Evolutionary conservation across 139 green algal genomes (phyloP), one percentile per base, ranked within the genome.

Genomic region (Tetradesmus lagerheimii): DNA sequence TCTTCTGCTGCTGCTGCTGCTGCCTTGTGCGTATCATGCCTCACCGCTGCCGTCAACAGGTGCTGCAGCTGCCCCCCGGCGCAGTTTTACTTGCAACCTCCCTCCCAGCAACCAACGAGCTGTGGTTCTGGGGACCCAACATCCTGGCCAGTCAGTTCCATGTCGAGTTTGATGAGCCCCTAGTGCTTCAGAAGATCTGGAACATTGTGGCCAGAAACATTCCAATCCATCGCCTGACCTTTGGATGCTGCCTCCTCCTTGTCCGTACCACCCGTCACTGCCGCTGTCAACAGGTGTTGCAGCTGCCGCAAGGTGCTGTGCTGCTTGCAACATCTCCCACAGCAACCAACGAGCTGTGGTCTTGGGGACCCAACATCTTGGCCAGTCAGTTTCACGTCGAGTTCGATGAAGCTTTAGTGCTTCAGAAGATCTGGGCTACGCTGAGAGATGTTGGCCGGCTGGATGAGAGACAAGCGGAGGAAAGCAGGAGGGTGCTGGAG

Each of bases 321-420:
- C 82, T 85, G 41, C 80, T 95, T 27, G 93, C 91, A 18, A 67
- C 85, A 0, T 95, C 93, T 20, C 64, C 71, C 57, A 93, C 88
- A 20, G 91, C 91, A 0, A 57, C 45, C 2, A 82, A 91, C 74
- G 93, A 95, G 87, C 86, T 94, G 50, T 95, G 91, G 92, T 77
- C 78, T 14, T 79, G 74, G 34, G 87, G 84, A 4, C 29, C 47
- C 75, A 87, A 77, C 62, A 79, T 91, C 20, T 62, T 95, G 23
- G 92, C 89, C 2, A 86, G 41, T 29, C 67, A 82, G 85, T 83
- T 83, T 4, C 86, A 84, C 23, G 25, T 90, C 0, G 87, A 90
- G 53, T 90, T 90, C 71, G 78, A 86, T 62, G 87, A 83, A 20
- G 57, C 84, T 9, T 47, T 93, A 0, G 80, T 88, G 23, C 47